Base-by-base conservation (phyloP, 495 filamentous ascomycete genomes). In the Pyrenula massariospora region DNA sequence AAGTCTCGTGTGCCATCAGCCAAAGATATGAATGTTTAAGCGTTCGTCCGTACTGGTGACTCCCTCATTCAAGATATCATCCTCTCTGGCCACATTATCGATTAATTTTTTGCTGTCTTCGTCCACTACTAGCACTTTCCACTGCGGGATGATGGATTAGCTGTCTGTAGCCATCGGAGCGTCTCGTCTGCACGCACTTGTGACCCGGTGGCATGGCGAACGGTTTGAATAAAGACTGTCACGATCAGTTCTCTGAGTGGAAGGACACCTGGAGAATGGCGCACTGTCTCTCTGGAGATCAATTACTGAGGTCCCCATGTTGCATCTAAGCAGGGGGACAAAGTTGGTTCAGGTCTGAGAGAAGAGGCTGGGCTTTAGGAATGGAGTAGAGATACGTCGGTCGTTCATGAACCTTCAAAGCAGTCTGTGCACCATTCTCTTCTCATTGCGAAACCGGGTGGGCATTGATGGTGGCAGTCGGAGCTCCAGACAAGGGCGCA, bases 111-210 rank as follows among this genome's bases (percentile, higher is more conserved):
- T 84, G 67, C 87, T 88, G 21, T 70, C 73, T 59, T 86, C 84
- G 71, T 98, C 93, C 61, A 94, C 70, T 25, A 98, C 86, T 63
- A 97, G 72, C 61, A 96, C 86, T 78, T 95, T 96, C 93, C 93
- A 97, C 92, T 97, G 66, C 52, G 60, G 25, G 58, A 24, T 31
- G 21, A 19, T 54, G 73, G 66, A 64, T 64, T 56, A 58, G 67
- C 51, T 49, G 57, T 59, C 50, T 15, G 61, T 63, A 53, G 60
- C 65, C 54, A 63, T 59, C 55, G 57, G 60, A 12, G 42, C 55
- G 55, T 24, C 47, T 51, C 52, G 57, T 54, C 24, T 25, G 54
- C 50, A 53, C 78, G 56, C 70, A 85, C 83, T 62, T 87, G 80
- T 63, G 78, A 73, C 59, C 73, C 78, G 50, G 73, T 81, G 52